Base-by-base conservation (phyloP, 1,284 basidiomycete genomes). In the Leccinum cinnamomeum region DNA sequence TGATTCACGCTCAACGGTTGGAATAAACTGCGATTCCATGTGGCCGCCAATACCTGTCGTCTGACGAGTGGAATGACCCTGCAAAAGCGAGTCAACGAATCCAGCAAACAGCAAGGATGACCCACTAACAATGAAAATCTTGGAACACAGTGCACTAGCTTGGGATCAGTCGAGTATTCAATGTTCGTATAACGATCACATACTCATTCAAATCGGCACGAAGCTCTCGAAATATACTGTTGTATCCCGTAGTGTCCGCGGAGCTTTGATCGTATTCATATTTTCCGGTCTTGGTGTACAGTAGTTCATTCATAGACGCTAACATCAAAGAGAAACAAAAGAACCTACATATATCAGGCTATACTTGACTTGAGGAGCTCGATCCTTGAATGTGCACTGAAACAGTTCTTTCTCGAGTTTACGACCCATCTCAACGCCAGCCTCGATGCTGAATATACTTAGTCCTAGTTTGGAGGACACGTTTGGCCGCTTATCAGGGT, bases 1-100 rank as follows among this genome's bases (percentile, higher is more conserved):
- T 0, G 92, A 92, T 77, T 98, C 96, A 64, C 96, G 86, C 75
- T 98, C 96, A 1, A 99, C 95, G 0, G 96, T 99, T 1, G 95
- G 94, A 63, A 99, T 97, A 73, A 98, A 98, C 7, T 92, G 81
- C 0, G 93, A 90, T 3, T 93, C 87, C 75, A 98, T 86, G 70
- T 97, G 94, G 0, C 95, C 95, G 6, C 92, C 92, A 37, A 97
- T 86, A 35, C 95, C 94, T 1, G 95, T 97, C 2, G 94, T 97
- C 77, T 58, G 57, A 33, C 57, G 30, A 35, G 57, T 58, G 10
- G 57, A 23, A 25, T 55, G 54, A 37, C 54, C 54, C 54, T 55
- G 14, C 14, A 10, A 35, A 35, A 39, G 35, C 2, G 41, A 46
- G n/a, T 20, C 2, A 25, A 25, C 18, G 25, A 28, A 20, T 0